Conservation (phyloP, 1,284 basidiomycete genomes). For the Boletus sp. region DNA sequence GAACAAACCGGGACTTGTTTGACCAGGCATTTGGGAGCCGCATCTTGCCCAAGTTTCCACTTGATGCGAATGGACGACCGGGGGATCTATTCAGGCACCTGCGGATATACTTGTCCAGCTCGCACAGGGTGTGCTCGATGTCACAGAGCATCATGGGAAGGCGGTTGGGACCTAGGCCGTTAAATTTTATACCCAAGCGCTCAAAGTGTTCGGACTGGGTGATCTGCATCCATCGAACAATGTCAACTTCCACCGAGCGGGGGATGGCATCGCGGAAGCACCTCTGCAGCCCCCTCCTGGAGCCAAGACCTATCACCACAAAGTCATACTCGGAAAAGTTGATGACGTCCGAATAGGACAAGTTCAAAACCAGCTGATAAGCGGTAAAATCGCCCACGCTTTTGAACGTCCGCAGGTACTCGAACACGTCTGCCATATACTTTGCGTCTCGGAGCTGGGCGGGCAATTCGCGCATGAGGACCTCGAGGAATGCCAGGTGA, state of each 20-base stretch:
- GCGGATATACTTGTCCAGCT: conserved; percentile 65
- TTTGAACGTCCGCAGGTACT: conserved; percentile 50
- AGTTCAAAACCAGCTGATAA: conserved; percentile 53
- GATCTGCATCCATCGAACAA: conserved; percentile 55
- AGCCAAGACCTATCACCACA: conserved; percentile 57
- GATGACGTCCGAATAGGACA: conserved; percentile 52
- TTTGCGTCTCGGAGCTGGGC: conserved; percentile 38
- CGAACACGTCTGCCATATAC: conserved; percentile 52
- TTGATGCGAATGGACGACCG: conserved; percentile 32
- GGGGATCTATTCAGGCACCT: conserved; percentile 22
- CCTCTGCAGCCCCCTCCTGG: conserved; percentile 47
- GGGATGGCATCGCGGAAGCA: conserved; percentile 33
- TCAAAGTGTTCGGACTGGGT: conserved; percentile 52
- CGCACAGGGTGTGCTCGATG: conserved; percentile 65
- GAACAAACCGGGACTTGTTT: conserved; percentile 35
- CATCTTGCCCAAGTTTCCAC: conserved; percentile 26
- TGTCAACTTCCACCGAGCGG: conserved; percentile 42
- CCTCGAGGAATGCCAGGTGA: conserved; percentile 53
- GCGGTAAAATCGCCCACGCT: conserved; percentile 60
- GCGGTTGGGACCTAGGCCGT: conserved; percentile 42
- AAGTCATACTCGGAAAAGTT: conserved; percentile 60
- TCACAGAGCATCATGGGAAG: conserved; percentile 53
- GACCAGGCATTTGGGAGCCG: conserved; percentile 53
- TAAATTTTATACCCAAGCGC: conserved; percentile 47
- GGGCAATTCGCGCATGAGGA: conserved; percentile 50